Percentiles rank a stretch among this genome's conserved stretches.
These are phyloP conservation scores for Babesia ovata DNA, from an alignment of 169 alveolate species.

Conservation along the genomic window DNA sequence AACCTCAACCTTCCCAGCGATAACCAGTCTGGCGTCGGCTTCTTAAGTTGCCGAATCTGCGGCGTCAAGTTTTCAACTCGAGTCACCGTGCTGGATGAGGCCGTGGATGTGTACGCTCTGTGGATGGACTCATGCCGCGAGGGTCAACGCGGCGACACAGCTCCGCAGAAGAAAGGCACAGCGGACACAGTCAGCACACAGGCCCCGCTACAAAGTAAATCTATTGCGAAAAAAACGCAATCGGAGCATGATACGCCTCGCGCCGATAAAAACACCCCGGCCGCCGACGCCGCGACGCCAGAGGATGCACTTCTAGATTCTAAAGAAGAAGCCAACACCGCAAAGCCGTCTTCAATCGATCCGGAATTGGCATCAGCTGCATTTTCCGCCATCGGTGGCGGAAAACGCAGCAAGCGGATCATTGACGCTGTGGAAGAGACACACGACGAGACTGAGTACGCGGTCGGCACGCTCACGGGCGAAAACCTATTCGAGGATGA, in stretches of 20 bases:
- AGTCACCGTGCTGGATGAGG: slow-evolving; percentile 81
- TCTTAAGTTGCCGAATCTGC: slow-evolving; percentile 86
- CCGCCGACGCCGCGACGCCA: neutral
- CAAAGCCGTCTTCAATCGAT: neutral
- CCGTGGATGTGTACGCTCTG: slow-evolving; percentile 88
- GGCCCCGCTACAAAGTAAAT: neutral
- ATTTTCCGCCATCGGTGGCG: slow-evolving; percentile 7
- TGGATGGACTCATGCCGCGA: slow-evolving; percentile 91
- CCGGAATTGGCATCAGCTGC: neutral
- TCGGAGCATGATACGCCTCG: neutral
- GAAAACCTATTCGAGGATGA: slow-evolving; percentile 30
- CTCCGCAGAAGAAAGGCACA: neutral
- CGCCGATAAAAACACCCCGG: neutral
- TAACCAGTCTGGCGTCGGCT: slow-evolving; percentile 63
- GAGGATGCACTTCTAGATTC: neutral
- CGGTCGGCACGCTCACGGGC: slow-evolving; percentile 11
- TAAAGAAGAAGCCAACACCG: neutral
- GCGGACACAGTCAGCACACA: neutral
- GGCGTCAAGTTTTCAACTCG: slow-evolving; percentile 81
- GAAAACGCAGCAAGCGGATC: slow-evolving; percentile 28
- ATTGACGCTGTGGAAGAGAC: slow-evolving; percentile 32
- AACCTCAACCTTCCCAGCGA: slow-evolving; percentile 25
- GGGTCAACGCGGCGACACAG: slow-evolving; percentile 36
- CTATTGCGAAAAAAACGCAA: neutral
- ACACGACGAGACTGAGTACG: slow-evolving; percentile 14